A percentile compares a stretch with the other conserved stretches of the same genome.
These are phyloP conservation scores for Cyanodermella asteris DNA, from an alignment of 2,329 filamentous ascomycete genomes.

Conservation along the genomic window DNA sequence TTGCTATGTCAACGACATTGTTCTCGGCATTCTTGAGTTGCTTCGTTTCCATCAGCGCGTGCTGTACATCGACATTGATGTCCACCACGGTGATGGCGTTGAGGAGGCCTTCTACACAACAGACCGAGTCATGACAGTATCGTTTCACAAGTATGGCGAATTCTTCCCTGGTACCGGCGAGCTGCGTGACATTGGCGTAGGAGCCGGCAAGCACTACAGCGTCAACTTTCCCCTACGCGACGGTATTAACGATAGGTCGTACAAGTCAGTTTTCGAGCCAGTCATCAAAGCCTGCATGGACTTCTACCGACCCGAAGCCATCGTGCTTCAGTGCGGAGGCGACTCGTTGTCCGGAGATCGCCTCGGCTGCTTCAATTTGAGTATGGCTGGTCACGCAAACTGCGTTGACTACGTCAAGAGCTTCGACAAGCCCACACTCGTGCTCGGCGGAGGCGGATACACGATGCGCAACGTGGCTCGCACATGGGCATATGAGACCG, in stretches of 20 bases:
- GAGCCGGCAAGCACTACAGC: constrained; percentile 43
- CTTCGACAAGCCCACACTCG: constrained; percentile 41
- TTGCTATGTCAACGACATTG: constrained; percentile 87
- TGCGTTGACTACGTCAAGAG: constrained; percentile 48
- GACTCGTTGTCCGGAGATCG: constrained; percentile 46
- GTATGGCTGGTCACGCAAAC: constrained; percentile 48
- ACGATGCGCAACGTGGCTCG: constrained; percentile 44
- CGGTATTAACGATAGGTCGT: constrained; percentile 44
- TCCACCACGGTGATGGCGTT: constrained; percentile 46
- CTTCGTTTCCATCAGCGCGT: constrained; percentile 42
- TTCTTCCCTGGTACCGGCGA: constrained; percentile 52
- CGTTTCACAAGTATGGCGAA: constrained; percentile 52
- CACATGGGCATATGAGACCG: constrained; percentile 47
- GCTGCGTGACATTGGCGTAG: constrained; percentile 45
- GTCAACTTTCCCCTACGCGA: constrained; percentile 50
- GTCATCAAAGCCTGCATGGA: constrained; percentile 48
- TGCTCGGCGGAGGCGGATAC: constrained; percentile 46
- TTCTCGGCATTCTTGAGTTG: constrained; percentile 42
- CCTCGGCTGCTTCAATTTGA: constrained; percentile 47
- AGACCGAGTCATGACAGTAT: constrained; percentile 49
- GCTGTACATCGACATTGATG: constrained; percentile 45
- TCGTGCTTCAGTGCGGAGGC: constrained; percentile 47
- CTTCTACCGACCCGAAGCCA: constrained; percentile 43
- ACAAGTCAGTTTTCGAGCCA: constrained; percentile 47
- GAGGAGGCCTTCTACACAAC: constrained; percentile 53